phyloP scores from a whole-genome alignment of 2,329 filamentous ascomycete genomes.

The Akanthomyces muscarius region DNA sequence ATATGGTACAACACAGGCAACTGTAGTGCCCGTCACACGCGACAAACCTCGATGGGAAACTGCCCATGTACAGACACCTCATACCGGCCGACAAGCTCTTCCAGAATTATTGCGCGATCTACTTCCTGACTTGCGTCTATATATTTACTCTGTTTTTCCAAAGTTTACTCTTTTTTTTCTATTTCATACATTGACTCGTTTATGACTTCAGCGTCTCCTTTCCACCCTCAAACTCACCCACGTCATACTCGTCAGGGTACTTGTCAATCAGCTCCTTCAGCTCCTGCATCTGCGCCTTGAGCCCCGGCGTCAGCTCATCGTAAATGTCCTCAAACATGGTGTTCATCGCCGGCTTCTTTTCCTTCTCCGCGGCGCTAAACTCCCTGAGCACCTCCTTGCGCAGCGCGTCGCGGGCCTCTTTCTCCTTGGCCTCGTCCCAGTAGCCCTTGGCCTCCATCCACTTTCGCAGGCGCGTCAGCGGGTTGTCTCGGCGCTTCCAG shows the following conservation, averaged over 20 bases:
- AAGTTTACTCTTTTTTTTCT: background rate
- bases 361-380: slow-evolving; percentile 77
- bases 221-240: slow-evolving; percentile 71
- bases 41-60: too few species aligned
- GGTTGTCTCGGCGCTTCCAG: slow-evolving; percentile 89
- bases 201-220: slow-evolving; percentile 53
- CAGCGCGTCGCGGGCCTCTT: slow-evolving; percentile 59
- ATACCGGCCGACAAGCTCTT: too few species aligned
- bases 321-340: slow-evolving; percentile 86
- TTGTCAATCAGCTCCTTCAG: slow-evolving; percentile 72
- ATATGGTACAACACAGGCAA: too few species aligned
- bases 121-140: slow-evolving; percentile 7
- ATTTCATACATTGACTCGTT: slow-evolving; percentile 11
- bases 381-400: slow-evolving; percentile 76
- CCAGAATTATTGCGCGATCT: background rate
- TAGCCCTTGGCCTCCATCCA: slow-evolving; percentile 80
- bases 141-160: slow-evolving; percentile 3
- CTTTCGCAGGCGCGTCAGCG: slow-evolving; percentile 78
- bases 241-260: slow-evolving; percentile 91
- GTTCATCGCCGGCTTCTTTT: slow-evolving; percentile 70
- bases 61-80: too few species aligned
- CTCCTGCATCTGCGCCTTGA: slow-evolving; percentile 65
- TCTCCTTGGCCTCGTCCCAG: slow-evolving; percentile 84
- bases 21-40: too few species aligned
- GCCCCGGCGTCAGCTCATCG: slow-evolving; percentile 77